Evolutionary conservation across 257 asterid species (phyloP).

Genomic region (Craterostigma plantagineum): DNA sequence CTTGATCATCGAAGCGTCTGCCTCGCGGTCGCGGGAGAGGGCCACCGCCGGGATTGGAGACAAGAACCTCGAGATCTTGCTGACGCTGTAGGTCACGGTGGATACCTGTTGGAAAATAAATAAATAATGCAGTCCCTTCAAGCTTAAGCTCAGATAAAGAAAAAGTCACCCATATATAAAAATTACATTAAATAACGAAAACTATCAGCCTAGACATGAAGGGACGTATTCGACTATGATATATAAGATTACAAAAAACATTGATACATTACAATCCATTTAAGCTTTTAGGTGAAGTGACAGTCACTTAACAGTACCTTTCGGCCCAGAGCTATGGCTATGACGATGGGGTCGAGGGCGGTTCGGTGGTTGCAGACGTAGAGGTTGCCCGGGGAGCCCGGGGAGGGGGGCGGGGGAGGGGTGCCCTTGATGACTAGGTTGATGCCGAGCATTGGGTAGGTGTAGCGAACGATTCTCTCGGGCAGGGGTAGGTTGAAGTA

Average conservation of each 20-base stretch:
- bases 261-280: no score
- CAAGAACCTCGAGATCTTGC: conserved; percentile 4
- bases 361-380: conserved; percentile 93
- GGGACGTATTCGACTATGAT: no score
- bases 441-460: conserved; percentile 80
- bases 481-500: conserved; percentile 96
- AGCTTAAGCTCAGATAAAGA: no score
- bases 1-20: conserved; percentile 5
- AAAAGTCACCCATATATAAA: no score
- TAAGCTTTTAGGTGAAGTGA: no score
- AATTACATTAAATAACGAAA: no score
- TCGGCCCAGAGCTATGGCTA: conserved; percentile 82
- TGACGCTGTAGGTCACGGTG: conserved; percentile 8
- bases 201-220: no score
- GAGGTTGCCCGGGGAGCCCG: conserved; percentile 78
- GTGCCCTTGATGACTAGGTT: conserved; percentile 72
- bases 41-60: conserved; percentile 8
- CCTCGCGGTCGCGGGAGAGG: conserved; percentile 6
- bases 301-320: conserved; percentile 19
- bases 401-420: conserved; percentile 60
- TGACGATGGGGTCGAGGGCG: conserved; percentile 72
- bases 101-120: not conserved
- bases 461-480: conserved; percentile 74
- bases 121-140: no score
- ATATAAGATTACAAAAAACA: no score